These are phyloP conservation scores for Chaetomium tenue DNA, from an alignment of 495 filamentous ascomycete genomes.

Conservation along the genomic window DNA sequence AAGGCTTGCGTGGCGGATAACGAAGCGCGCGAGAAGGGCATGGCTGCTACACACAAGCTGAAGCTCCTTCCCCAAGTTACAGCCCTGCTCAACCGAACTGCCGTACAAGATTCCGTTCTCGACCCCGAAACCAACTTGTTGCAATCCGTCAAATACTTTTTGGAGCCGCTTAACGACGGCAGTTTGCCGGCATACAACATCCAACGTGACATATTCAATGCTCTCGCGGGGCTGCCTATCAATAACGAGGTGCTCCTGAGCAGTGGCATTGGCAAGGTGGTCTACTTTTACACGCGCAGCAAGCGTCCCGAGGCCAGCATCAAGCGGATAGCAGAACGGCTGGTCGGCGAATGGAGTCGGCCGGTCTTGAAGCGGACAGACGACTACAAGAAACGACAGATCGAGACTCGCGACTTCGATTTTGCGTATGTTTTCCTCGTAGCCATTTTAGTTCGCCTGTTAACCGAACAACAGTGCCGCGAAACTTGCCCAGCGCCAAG, in stretches of 20 bases:
- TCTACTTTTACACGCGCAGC: slow-evolving; percentile 94
- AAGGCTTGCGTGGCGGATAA: slow-evolving; percentile 85
- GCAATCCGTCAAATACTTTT: slow-evolving; percentile 92
- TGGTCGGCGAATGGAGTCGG: slow-evolving; percentile 91
- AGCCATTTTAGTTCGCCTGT: slow-evolving; percentile 38
- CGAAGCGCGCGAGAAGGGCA: slow-evolving; percentile 66
- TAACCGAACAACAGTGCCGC: slow-evolving; percentile 47
- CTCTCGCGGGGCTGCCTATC: slow-evolving; percentile 75
- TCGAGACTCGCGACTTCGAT: slow-evolving; percentile 56
- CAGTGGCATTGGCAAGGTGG: slow-evolving; percentile 92
- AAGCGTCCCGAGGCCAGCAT: slow-evolving; percentile 80
- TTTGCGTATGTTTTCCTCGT: slow-evolving; percentile 43
- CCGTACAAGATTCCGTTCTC: slow-evolving; percentile 73
- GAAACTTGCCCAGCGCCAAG: slow-evolving; percentile 48
- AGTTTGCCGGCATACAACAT: slow-evolving; percentile 94
- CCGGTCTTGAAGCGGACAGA: slow-evolving; percentile 92
- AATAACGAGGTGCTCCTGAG: slow-evolving; percentile 85
- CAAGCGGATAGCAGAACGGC: slow-evolving; percentile 87
- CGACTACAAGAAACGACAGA: slow-evolving; percentile 79
- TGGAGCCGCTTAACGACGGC: slow-evolving; percentile 91
- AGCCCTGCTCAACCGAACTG: slow-evolving; percentile 81
- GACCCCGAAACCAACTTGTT: slow-evolving; percentile 95
- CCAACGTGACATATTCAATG: slow-evolving; percentile 87
- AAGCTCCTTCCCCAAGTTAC: slow-evolving; percentile 93
- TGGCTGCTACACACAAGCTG: slow-evolving; percentile 88